A percentile compares a stretch with the other conserved stretches of the same genome.
Conservation (phyloP, 2,329 filamentous ascomycete species). For the Colletotrichum scovillei region DNA sequence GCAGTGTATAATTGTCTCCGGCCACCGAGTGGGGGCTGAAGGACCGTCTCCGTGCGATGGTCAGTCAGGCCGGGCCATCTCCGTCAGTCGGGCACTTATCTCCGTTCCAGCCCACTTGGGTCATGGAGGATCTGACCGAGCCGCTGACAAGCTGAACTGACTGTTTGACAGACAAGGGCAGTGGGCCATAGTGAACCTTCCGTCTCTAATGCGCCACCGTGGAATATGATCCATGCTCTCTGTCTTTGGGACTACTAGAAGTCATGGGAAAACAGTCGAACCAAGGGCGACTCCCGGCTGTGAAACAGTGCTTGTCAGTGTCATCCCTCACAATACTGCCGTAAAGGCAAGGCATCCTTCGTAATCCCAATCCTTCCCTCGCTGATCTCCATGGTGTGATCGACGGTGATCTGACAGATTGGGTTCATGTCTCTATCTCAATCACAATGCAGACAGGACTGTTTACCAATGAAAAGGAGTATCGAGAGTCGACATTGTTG, state of each 20-base stretch:
- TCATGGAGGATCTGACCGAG: background rate
- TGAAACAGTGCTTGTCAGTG: conserved; percentile 3
- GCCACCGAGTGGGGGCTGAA: background rate
- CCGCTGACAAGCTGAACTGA: background rate
- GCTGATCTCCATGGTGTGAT: background rate
- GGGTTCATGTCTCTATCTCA: background rate
- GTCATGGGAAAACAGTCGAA: background rate
- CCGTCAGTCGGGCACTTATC: background rate
- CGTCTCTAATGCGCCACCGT: background rate
- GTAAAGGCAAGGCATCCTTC: background rate
- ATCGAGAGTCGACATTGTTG: background rate
- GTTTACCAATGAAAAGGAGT: background rate
- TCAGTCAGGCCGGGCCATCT: background rate
- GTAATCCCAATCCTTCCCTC: background rate
- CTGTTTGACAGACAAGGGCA: background rate
- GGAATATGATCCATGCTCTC: background rate
- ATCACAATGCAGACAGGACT: background rate
- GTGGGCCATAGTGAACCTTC: background rate
- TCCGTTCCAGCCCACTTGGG: background rate
- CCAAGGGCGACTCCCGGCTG: background rate
- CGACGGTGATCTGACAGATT: conserved; percentile 2
- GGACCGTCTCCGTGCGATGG: background rate
- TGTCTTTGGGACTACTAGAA: background rate
- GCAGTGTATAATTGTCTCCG: background rate
- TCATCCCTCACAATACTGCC: background rate